Evolutionary conservation across 495 filamentous ascomycete genomes (phyloP), one percentile per base, ranked within the genome.

Genomic region (Lasiosphaeris hirsuta): DNA sequence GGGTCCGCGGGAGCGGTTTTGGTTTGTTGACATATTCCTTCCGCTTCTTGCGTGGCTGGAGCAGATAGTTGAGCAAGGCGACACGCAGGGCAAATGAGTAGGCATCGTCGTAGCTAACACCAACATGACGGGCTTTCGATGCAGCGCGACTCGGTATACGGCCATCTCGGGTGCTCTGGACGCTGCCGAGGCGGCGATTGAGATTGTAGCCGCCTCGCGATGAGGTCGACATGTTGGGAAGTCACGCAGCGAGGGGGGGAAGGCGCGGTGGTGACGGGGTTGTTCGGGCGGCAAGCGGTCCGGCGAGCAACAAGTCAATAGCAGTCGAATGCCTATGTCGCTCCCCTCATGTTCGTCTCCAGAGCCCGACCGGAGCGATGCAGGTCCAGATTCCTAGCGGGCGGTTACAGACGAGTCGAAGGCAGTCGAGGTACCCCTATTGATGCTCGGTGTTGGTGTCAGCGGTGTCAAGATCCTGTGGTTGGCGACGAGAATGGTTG

Each of bases 11-110:
- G 37, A 80, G 63, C 6, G 78, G 81, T 63, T 81, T 87, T 60
- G 82, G 83, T 23, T 82, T 79, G 11, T 84, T 75, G 47, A 90
- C 83, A 82, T 89, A 92, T 75, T 96, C 89, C 62, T 89, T 86
- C 65, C 91, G 83, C 70, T 91, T 91, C 61, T 88, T 81, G 62
- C 91, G 87, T 59, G 95, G 94, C 64, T 96, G 89, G 49, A 99
- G 85, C 30, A 97, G 86, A 72, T 99, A 92, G 75, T 90, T 77
- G 34, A 99, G 87, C 72, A 91, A 97, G 62, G 95, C 92, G 63
- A 90, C 86, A 50, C 95, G 88, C 50, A 99, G 85, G 60, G 92
- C 90, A 69, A 87, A 96, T 39, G 84, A 87, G 75, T 92, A 96
- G 70, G 90, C 92, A 74, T 96, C 90, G 60, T 90, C 78, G 66